phyloP scores from a whole-genome alignment of 371 early-diverging fungal genomes.

The Haplosporangium sp. region DNA sequence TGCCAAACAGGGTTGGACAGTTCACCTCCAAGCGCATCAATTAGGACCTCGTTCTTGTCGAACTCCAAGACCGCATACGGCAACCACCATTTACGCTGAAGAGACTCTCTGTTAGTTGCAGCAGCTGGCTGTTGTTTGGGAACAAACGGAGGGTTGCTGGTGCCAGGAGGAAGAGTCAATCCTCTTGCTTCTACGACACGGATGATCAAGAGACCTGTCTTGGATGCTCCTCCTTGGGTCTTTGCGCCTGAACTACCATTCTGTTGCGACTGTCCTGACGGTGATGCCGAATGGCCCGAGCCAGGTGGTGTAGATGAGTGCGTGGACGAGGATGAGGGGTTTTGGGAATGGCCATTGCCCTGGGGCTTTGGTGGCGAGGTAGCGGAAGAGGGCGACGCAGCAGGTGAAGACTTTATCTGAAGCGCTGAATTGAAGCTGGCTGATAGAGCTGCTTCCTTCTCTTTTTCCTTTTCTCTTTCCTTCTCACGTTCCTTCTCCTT shows the following conservation, averaged over 20 bases:
- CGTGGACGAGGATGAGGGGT: constrained; percentile 24
- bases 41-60: constrained; percentile 93
- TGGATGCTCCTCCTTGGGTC: constrained; percentile 21
- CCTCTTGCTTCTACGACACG: constrained; percentile 86
- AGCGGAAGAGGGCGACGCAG: constrained; percentile 19
- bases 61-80: constrained; percentile 93
- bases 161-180: constrained; percentile 67
- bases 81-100: constrained; percentile 81
- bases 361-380: constrained; percentile 27
- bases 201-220: constrained; percentile 77
- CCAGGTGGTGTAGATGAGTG: constrained; percentile 23
- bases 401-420: constrained; percentile 26
- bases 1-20: constrained; percentile 83
- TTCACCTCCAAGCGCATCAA: constrained; percentile 83
- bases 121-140: constrained; percentile 45
- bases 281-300: constrained; percentile 24
- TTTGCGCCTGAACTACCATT: constrained; percentile 9
- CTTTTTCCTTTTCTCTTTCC: constrained; percentile 40
- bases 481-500: constrained; percentile 49
- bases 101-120: constrained; percentile 71
- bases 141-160: constrained; percentile 57
- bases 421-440: constrained; percentile 39
- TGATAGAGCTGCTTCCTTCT: constrained; percentile 39
- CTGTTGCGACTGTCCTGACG: constrained; percentile 18
- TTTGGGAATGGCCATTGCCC: constrained; percentile 38